Base-by-base conservation (phyloP, 1,284 basidiomycete genomes). In the Farysia itapuensis region DNA sequence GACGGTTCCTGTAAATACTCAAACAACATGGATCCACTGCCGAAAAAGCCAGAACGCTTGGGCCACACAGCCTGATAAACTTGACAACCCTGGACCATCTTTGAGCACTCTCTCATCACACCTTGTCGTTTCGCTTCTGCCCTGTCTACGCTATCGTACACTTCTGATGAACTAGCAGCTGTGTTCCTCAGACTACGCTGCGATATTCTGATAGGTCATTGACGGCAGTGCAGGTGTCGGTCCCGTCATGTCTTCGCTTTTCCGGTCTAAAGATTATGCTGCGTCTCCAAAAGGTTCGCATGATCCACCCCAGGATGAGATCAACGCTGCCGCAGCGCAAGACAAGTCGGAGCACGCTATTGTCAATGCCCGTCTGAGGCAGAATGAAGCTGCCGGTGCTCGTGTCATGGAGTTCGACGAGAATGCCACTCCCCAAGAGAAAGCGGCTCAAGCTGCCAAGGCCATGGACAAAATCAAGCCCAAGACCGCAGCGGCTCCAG, bases 371-470 rank as follows among this genome's bases (percentile, higher is more conserved):
- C 39, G 43, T 16, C 31, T 68, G 20, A 35, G 39, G 33, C 45
- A 50, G 18, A 64, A 67, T 40, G 49, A 61, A 37, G 58, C 59
- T 12, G 58, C 54, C 14, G 72, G 72, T 14, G 72, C 70, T 14
- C 54, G 61, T 4, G 64, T 72, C 3, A 42, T 72, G 25, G 43
- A 63, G 5, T 71, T 75, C 29, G 64, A 66, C 33, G 72, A 73
- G 33, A 56, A 71, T 24, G 67, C 71, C 13, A 60, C 61, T 2
- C 72, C 72, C 2, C 46, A 72, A 35, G 58, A 74, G 37, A 75
- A 75, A 37, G 72, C 56, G 2, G 52, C 56, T 16, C 47, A 66
- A 23, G 71, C 71, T 7, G 50, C 41, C 18, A 60, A 70, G 35
- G 58, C 57, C 4, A 49, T 41, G 22, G 46, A 60, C 3, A 47